These are phyloP conservation scores for Calamus simplicifolius DNA, from an alignment of 176 grass and related monocot genomes.

Conservation along the genomic window DNA sequence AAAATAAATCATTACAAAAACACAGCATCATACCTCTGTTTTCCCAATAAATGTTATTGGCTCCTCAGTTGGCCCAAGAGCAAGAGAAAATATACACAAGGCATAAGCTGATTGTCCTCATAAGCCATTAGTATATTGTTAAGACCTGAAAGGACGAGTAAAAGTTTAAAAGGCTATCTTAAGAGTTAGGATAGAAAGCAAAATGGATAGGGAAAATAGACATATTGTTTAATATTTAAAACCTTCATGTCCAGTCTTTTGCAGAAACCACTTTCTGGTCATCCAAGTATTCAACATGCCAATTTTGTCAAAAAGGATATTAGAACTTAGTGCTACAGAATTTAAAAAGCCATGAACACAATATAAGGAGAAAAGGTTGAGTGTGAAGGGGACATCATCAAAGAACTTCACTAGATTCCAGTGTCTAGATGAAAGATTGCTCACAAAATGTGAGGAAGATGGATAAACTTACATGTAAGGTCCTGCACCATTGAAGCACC, in stretches of 20 bases:
- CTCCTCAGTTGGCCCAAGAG: slow-evolving; percentile 74
- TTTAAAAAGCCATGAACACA: no score
- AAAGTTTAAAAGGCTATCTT: no score
- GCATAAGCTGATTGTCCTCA: slow-evolving; percentile 96
- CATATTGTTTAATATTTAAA: neutral
- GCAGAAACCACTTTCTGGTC: slow-evolving; percentile 88
- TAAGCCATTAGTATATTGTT: slow-evolving; percentile 91
- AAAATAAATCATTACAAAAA: slow-evolving; percentile 1
- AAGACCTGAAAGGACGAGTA: slow-evolving; percentile 40
- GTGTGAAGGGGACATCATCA: no score
- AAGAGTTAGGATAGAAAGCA: no score
- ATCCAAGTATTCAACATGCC: slow-evolving; percentile 26
- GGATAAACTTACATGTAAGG: slow-evolving; percentile 85
- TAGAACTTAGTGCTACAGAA: neutral
- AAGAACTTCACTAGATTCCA: no score
- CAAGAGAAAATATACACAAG: slow-evolving; percentile 95
- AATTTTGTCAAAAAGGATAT: slow-evolving; percentile 17
- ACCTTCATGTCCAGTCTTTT: slow-evolving; percentile 95
- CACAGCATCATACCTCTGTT: slow-evolving; percentile 47
- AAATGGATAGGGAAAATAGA: no score
- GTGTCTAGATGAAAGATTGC: neutral
- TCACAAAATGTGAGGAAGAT: neutral
- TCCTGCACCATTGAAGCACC: slow-evolving; percentile 37
- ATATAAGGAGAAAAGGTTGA: no score
- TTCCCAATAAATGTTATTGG: slow-evolving; percentile 84